Base-by-base conservation (phyloP, 1,284 basidiomycete species). In the Neolentinus lepideus region DNA sequence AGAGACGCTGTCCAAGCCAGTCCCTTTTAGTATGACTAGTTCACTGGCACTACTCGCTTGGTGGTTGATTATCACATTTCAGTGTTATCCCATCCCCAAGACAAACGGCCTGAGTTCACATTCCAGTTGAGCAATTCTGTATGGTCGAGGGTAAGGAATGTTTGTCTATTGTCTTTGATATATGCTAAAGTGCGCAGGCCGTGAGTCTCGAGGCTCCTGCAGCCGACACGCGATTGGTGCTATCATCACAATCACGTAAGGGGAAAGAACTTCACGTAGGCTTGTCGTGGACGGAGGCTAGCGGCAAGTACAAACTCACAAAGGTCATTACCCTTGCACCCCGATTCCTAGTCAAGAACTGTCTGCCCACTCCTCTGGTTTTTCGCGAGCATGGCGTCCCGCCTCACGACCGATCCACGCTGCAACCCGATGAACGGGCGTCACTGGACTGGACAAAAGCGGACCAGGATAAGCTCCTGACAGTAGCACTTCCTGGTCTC, bases 291-390 rank as follows among this genome's bases (percentile, higher is more conserved):
- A 81, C 84, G 21, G 95, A 98, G 68, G 96, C 96, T 2, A 74
- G 90, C 25, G 97, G 97, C 51, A 97, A 95, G 78, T 99, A 98
- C 73, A 98, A 98, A 69, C 75, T 99, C 51, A 90, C 89, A 26
- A 98, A 98, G 73, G 90, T 98, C 60, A 88, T 99, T 64, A 97
- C 92, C 1, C 75, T 99, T 38, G 79, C 90, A 4, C 97, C 97
- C 12, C 84, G 96, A 26, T 99, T 96, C 75, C 74, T 98, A 59
- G 73, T 99, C 65, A 90, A 89, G 69, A 99, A 98, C 72, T 79
- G 84, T 60, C 80, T 94, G 33, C 65, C 74, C 3, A 81, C 84
- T 55, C 64, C 85, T 0, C 77, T 99, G 46, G 83, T 84, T 51
- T 85, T 96, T 70, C 84, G 97, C 27, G 94, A 98, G 69, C 87